Conservation (phyloP, 2,329 filamentous ascomycete species). For the Ophiocordyceps robertsii region DNA sequence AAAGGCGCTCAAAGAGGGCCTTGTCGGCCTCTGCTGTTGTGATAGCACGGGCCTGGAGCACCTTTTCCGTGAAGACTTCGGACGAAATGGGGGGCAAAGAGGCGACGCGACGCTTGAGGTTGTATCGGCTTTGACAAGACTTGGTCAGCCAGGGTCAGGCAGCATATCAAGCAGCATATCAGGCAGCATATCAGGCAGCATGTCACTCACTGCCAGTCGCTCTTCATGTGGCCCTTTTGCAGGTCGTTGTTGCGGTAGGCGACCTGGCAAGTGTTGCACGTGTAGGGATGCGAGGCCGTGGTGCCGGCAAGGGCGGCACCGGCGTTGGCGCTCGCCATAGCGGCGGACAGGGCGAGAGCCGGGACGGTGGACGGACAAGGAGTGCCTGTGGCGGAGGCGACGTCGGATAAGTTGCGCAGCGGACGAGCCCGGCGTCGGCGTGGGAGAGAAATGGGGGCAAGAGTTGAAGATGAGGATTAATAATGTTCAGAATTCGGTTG, state of each 20-base stretch:
- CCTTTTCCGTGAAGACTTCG: conserved; percentile 90
- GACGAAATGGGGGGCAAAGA: conserved; percentile 82
- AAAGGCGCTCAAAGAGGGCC: conserved; percentile 76
- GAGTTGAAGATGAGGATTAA: not conserved
- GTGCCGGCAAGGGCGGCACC: conserved; percentile 17
- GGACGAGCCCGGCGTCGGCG: too few relatives aligned
- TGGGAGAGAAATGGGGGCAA: too few relatives aligned
- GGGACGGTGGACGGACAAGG: too few relatives aligned
- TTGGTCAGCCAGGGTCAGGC: not conserved
- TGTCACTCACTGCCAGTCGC: conserved; percentile 80
- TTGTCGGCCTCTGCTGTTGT: conserved; percentile 76
- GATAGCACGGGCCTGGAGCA: conserved; percentile 76
- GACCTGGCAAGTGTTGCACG: conserved; percentile 96
- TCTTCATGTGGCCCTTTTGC: conserved; percentile 93
- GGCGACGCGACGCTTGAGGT: conserved; percentile 87
- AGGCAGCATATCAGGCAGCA: too few relatives aligned
- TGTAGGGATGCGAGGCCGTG: conserved; percentile 66
- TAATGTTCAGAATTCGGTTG: not conserved
- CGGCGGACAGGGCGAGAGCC: conserved; percentile 3
- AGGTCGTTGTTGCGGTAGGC: conserved; percentile 89
- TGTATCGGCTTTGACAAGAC: conserved; percentile 57
- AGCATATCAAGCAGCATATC: too few relatives aligned
- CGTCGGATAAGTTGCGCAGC: too few relatives aligned
- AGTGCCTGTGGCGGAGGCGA: too few relatives aligned
- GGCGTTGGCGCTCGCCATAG: conserved; percentile 33